phyloP scores from a whole-genome alignment of 1,284 basidiomycete genomes.

The Apiotrichum akiyoshidainum region DNA sequence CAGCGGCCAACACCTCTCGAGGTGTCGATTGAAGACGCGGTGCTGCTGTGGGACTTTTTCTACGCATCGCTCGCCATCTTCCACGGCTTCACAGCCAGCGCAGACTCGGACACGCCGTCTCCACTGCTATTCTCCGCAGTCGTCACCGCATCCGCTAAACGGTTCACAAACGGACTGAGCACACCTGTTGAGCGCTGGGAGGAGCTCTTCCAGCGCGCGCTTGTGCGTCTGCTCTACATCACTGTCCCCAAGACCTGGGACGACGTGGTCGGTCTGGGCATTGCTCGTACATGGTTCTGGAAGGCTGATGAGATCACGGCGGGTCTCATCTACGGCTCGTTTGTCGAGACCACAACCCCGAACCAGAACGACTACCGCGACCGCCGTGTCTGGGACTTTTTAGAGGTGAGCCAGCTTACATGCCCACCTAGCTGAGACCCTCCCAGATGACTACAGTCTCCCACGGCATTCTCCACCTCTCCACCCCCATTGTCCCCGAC shows the following conservation, averaged over 20 bases:
- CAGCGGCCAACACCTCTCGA: slow-evolving; percentile 12
- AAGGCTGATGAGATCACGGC: slow-evolving; percentile 23
- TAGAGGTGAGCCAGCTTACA: slow-evolving; percentile 6
- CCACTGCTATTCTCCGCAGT: slow-evolving; percentile 21
- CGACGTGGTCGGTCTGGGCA: slow-evolving; percentile 21
- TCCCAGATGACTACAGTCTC: slow-evolving; percentile 18
- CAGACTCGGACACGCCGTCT: slow-evolving; percentile 17
- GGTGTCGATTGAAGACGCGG: slow-evolving; percentile 20
- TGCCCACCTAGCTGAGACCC: not conserved
- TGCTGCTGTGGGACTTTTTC: slow-evolving; percentile 22
- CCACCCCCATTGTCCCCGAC: slow-evolving; percentile 18
- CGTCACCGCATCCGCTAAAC: slow-evolving; percentile 18
- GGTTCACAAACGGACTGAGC: slow-evolving; percentile 5
- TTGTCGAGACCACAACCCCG: slow-evolving; percentile 16
- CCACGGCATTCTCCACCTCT: slow-evolving; percentile 23
- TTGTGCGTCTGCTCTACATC: slow-evolving; percentile 18
- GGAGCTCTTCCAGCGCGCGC: slow-evolving; percentile 22
- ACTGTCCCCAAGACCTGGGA: slow-evolving; percentile 22
- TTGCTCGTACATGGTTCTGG: slow-evolving; percentile 24
- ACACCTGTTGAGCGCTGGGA: slow-evolving; percentile 18
- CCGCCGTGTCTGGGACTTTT: slow-evolving; percentile 24
- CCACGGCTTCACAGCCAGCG: slow-evolving; percentile 21
- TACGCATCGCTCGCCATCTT: slow-evolving; percentile 25
- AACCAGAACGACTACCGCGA: slow-evolving; percentile 16
- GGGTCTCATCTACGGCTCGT: slow-evolving; percentile 19